Evolutionary conservation across 1,284 basidiomycete genomes (phyloP), one percentile per base, ranked within the genome.

Genomic region (Cryptococcus jaspeensis): DNA sequence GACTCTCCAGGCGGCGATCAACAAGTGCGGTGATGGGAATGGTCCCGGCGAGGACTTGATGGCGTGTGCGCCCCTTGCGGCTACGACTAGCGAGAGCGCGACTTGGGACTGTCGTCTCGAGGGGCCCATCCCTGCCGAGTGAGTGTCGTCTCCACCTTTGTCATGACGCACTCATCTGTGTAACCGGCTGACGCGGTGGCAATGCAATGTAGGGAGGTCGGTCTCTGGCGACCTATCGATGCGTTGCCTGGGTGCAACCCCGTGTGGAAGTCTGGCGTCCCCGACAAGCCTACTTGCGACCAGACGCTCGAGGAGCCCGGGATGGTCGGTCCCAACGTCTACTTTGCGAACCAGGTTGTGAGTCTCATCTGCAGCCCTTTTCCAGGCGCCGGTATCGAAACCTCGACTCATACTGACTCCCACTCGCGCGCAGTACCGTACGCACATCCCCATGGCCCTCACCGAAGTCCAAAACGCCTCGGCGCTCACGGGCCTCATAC

Each of bases 231-330:
- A 16, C 64, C 71, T 20, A 41, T 72, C 38, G 40, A 54, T 39
- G 50, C 61, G 23, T 63, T 74, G 1, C 71, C 70, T 13, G 73
- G 73, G 16, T 74, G 70, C 60, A 74, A 74, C 59, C 57, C 60
- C 15, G 56, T 66, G 23, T 74, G 72, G 72, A 63, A 59, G 23
- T 48, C 50, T 5, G 52, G 52, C 32, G 49, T 60, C 35, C 45
- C 47, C 25, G 54, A 53, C 11, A 66, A 66, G 43, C 70, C 70
- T 9, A 50, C 45, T 12, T 71, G 69, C 51, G 32, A 40, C 4
- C 43, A 47, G 2, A 39, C 50, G 1, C 28, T 52, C 23, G 15
- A 50, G 5, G 50, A 44, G 3, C 69, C 70, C 1, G 49, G 38
- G 5, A 57, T 58, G 36, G 60, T 67, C 25, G 55, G 53, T n/a